These are phyloP conservation scores for Elongisporangium prolatum DNA, from an alignment of 352 stramenopile species.

Conservation along the genomic window DNA sequence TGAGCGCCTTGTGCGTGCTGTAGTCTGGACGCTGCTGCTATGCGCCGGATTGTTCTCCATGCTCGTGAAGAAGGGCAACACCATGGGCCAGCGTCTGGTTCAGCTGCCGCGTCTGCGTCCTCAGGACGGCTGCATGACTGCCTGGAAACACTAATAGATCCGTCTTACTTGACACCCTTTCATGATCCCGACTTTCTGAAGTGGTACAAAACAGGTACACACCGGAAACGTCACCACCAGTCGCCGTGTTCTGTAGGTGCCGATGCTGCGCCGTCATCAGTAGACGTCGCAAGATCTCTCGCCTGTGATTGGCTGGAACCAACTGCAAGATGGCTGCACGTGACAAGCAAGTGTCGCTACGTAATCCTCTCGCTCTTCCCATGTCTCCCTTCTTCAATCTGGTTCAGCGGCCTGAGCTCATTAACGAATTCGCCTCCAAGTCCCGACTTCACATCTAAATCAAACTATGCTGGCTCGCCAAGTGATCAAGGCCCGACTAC, in stretches of 20 bases:
- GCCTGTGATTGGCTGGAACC: neutral
- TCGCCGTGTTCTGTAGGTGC: neutral
- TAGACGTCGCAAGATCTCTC: neutral
- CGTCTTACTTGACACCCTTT: neutral
- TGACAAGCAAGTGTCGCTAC: neutral
- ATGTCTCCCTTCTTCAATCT: neutral
- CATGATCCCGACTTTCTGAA: neutral
- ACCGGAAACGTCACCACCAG: neutral
- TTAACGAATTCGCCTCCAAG: constrained; percentile 17
- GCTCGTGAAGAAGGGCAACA: constrained; percentile 76
- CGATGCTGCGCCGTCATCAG: neutral
- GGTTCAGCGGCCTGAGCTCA: constrained; percentile 5
- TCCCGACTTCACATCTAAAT: constrained; percentile 3
- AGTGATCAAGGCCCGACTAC: constrained; percentile 15
- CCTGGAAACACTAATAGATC: constrained; percentile 50
- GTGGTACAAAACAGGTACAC: neutral
- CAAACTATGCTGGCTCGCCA: constrained; percentile 24
- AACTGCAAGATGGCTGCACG: neutral
- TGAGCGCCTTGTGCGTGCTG: constrained; percentile 47
- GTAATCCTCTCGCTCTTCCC: constrained; percentile 8
- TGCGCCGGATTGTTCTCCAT: constrained; percentile 38
- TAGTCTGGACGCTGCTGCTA: constrained; percentile 49
- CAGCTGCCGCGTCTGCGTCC: constrained; percentile 55
- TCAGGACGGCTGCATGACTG: constrained; percentile 73
- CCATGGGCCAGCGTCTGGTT: constrained; percentile 61